Evolutionary conservation across 163 green algal species (phyloP), one percentile per base, ranked within the genome.

Genomic region (Prototheca wickerhamii): DNA sequence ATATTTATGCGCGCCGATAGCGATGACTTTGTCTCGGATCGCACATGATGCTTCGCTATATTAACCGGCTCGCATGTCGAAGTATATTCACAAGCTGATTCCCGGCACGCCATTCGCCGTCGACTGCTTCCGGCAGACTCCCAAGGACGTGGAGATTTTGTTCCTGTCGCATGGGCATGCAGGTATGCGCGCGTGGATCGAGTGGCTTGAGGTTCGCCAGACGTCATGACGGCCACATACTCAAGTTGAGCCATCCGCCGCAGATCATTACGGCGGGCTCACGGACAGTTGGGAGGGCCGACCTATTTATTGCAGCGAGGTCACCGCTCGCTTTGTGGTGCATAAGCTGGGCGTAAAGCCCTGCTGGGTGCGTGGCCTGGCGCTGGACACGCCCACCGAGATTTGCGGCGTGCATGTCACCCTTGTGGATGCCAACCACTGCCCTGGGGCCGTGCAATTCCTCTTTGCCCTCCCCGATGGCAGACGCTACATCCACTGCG

Each of bases 251-350:
- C 28, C 15, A 51, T 49, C 7, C 30, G 26, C 21, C 58, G 64
- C 80, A 89, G 88, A 95, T 63, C 88, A 95, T 65, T 94, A 93
- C 56, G 78, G 68, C 2, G 88, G 91, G 4, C 61, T 97, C 17
- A 82, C 42, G 1, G 80, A 90, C 0, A 70, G 64, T 42, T 97
- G 91, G 88, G 58, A 53, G 3, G 21, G 60, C 3, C 88, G 87
- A 0, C 77, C 75, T 20, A 93, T 97, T 40, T 95, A 95, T 72
- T 97, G 91, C 80, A 87, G 70, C 49, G 53, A 72, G 6, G 43
- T 89, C 32, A 95, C 88, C 25, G 82, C 71, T 3, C 65, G 70
- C 1, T 70, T 92, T 12, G 51, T 87, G 3, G 26, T 46, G 2
- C 71, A 83, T 60, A 58, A 82, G 42, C 51, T 84, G 4, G 77